Conservation (phyloP, 169 alveolate species). For the Eimeria falciformis region DNA sequence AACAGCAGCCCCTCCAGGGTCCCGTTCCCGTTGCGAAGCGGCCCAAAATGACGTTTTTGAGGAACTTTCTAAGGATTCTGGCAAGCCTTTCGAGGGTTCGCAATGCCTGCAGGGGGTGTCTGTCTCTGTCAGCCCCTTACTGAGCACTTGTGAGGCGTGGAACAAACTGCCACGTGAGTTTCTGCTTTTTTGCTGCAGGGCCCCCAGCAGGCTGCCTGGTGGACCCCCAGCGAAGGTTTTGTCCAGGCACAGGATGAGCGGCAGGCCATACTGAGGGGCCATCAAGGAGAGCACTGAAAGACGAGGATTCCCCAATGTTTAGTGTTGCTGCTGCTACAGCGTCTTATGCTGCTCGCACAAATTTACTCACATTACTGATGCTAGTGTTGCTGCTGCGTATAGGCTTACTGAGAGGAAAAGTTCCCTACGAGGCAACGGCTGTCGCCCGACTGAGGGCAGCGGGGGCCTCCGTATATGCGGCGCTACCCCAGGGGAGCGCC, state of each 20-base stretch:
- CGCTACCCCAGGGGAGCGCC: background rate
- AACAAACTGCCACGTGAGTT: background rate
- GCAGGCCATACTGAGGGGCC: too few relatives aligned
- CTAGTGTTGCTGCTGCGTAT: background rate
- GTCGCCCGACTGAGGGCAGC: slow-evolving; percentile 21
- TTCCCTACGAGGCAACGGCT: slow-evolving; percentile 15
- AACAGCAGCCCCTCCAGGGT: too few relatives aligned
- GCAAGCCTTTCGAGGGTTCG: background rate
- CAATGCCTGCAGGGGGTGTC: background rate
- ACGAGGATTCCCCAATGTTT: background rate
- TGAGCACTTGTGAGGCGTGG: background rate
- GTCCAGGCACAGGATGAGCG: too few relatives aligned
- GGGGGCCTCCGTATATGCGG: background rate
- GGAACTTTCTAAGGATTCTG: background rate
- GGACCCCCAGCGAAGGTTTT: too few relatives aligned
- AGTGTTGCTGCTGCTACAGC: background rate
- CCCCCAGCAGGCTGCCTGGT: background rate
- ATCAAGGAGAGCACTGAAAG: background rate
- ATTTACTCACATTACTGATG: too few relatives aligned
- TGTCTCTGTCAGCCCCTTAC: background rate
- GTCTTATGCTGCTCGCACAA: too few relatives aligned
- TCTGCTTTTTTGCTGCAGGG: background rate
- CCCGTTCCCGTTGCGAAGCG: too few relatives aligned
- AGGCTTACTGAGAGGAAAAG: slow-evolving; percentile 14
- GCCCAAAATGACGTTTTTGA: background rate